Conservation (phyloP, 495 filamentous ascomycete species). For the Lasiosphaeria ovina region DNA sequence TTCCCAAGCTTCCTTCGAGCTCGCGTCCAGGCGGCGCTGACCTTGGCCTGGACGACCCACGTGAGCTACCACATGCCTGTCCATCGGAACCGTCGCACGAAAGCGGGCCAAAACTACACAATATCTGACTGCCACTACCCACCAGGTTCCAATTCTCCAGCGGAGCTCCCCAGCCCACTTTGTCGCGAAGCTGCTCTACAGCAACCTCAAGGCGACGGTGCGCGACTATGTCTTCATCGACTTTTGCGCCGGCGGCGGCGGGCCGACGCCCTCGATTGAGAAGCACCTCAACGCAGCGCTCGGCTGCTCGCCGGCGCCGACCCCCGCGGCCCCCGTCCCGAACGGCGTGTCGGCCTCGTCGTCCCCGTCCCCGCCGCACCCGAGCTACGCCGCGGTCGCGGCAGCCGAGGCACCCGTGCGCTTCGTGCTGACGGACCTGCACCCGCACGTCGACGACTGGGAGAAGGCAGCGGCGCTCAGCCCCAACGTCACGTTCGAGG, state of each 20-base stretch:
- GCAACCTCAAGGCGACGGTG: constrained; percentile 39
- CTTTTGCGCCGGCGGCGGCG: constrained; percentile 72
- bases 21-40: constrained; percentile 52
- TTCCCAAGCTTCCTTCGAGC: constrained; percentile 51
- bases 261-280: constrained; percentile 64
- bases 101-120: too few species aligned
- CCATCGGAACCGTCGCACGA: not conserved
- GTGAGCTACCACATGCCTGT: constrained; percentile 10
- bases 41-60: constrained; percentile 46
- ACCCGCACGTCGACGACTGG: constrained; percentile 66
- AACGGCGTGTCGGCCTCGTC: not conserved
- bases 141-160: constrained; percentile 44
- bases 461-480: constrained; percentile 45
- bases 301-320: not conserved
- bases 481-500: constrained; percentile 53
- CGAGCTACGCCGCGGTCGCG: constrained; percentile 13
- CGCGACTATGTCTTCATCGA: constrained; percentile 59
- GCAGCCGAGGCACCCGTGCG: constrained; percentile 37
- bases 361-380: not conserved
- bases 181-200: constrained; percentile 47
- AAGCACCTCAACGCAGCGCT: constrained; percentile 49
- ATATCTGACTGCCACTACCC: not conserved
- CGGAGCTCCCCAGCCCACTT: constrained; percentile 43
- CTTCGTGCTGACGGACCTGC: constrained; percentile 69
- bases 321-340: not conserved